Evolutionary conservation across 805 yeast species (phyloP), one percentile per base, ranked within the genome.

Genomic region (Starmerella geochares): DNA sequence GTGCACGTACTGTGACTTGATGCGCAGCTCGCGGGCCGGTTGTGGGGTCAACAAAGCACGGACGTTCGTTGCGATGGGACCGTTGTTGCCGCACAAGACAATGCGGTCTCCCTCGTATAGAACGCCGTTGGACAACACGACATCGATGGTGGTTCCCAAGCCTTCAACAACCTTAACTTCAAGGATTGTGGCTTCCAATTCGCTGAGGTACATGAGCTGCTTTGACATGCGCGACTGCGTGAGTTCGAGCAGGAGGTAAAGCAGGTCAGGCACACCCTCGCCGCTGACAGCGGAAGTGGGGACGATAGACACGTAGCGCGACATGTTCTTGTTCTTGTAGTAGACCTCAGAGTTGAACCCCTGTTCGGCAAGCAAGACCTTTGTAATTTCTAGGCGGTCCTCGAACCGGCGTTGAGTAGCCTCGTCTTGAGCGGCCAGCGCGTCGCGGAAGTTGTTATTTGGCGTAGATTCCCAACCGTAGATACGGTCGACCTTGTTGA

Each of bases 281-380:
- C 99, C 99, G 13, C 96, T 88, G 40, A 88, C 94, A 49, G 99
- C 99, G 55, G 97, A 90, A 17, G 99, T 92, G 60, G 99, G 98
- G 40, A 92, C 95, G 61, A 92, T 83, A 32, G 96, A 87, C 49
- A 92, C 98, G 63, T 81, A 86, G 67, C 87, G 86, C 50, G 96
- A 72, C 77, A 90, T 72, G 72, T 90, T 92, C 69, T 83, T 84
- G 77, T 92, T 92, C 69, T 90, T 86, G 84, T 75, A 92, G 70
- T 92, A 92, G 57, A 92, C 76, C 71, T 94, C 98, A 50, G 97
- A 85, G 74, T 92, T 92, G 73, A 92, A 81, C 63, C 98, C 97
- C 71, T 92, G 98, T 72, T 92, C 99, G 54, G 97, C 86, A 59
- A 92, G 75, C 21, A 94, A 90, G 58, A 90, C 76, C 71, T 87